phyloP scores from a whole-genome alignment of 225 moss, liverwort and hornwort species.

The Pseudoscleropodium purum region DNA sequence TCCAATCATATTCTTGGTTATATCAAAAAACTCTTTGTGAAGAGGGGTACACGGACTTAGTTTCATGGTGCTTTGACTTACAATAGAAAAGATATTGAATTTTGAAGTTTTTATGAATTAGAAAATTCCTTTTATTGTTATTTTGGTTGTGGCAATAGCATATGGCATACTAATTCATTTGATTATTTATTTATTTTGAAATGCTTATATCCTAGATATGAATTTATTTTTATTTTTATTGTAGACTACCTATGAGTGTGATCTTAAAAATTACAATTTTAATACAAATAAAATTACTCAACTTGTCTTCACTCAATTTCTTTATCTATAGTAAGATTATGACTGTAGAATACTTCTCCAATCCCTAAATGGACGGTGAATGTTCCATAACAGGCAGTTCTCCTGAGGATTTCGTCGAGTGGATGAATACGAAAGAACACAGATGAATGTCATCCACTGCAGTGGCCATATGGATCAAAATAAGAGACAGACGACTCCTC shows the following conservation, averaged over 20 bases:
- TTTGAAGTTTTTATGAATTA: too few relatives aligned
- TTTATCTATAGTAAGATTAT: not conserved
- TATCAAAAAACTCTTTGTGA: too few relatives aligned
- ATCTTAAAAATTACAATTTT: not conserved
- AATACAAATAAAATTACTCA: not conserved
- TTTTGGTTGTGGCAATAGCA: rapidly evolving
- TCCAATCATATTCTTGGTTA: too few relatives aligned
- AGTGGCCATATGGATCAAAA: not conserved
- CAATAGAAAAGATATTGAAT: too few relatives aligned
- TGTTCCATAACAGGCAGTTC: not conserved
- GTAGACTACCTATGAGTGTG: not conserved
- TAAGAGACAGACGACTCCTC: too few relatives aligned
- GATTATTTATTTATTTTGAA: not conserved
- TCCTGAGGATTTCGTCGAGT: not conserved
- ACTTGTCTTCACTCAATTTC: not conserved
- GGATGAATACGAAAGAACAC: not conserved
- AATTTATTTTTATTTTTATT: not conserved
- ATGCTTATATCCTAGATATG: not conserved
- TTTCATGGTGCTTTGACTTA: too few relatives aligned
- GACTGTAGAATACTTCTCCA: not conserved
- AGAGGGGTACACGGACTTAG: too few relatives aligned
- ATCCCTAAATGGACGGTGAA: not conserved
- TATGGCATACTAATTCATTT: not conserved
- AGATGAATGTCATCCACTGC: not conserved
- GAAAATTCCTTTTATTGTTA: too few relatives aligned